phyloP scores from a whole-genome alignment of 352 stramenopile genomes.

The Phytophthora podocarpi region DNA sequence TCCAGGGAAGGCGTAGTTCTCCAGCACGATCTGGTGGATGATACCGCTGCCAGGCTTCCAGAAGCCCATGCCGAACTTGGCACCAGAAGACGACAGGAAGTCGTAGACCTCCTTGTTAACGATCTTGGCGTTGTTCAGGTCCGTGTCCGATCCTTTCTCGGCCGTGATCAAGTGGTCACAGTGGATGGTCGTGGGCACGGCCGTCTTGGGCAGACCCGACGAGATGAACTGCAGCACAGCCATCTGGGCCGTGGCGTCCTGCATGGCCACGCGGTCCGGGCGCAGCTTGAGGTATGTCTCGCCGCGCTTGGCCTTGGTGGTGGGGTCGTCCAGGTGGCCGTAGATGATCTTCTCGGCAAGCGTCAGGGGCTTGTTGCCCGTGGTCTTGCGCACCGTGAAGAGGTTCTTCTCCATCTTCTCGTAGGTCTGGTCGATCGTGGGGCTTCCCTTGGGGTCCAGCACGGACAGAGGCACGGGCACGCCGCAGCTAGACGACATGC shows the following conservation, averaged over 20 bases:
- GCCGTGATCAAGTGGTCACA: conserved; percentile 96
- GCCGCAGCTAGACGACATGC: conserved; percentile 79
- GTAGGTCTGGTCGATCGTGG: conserved; percentile 93
- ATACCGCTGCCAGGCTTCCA: conserved; percentile 94
- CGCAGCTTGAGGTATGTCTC: conserved; percentile 94
- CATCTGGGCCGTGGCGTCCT: conserved; percentile 95
- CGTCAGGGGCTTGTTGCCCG: conserved; percentile 90
- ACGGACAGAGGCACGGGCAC: conserved; percentile 85
- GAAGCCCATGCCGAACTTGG: conserved; percentile 95
- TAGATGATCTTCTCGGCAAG: conserved; percentile 96
- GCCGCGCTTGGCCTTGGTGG: conserved; percentile 81
- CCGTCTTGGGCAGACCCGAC: conserved; percentile 92
- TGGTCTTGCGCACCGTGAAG: conserved; percentile 88
- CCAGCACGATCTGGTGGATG: conserved; percentile 95
- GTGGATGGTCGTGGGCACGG: conserved; percentile 93
- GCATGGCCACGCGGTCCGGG: conserved; percentile 94
- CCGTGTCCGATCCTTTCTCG: conserved; percentile 89
- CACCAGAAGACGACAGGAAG: conserved; percentile 90
- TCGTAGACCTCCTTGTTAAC: conserved; percentile 94
- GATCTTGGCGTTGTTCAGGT: conserved; percentile 90
- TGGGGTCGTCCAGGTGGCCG: conserved; percentile 91
- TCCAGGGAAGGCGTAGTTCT: conserved; percentile 95
- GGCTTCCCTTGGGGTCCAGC: conserved; percentile 90
- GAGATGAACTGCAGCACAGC: conserved; percentile 96
- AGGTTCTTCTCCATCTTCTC: conserved; percentile 93